Conservation (phyloP, 139 green algal species). For the Tetraselmis chui region DNA sequence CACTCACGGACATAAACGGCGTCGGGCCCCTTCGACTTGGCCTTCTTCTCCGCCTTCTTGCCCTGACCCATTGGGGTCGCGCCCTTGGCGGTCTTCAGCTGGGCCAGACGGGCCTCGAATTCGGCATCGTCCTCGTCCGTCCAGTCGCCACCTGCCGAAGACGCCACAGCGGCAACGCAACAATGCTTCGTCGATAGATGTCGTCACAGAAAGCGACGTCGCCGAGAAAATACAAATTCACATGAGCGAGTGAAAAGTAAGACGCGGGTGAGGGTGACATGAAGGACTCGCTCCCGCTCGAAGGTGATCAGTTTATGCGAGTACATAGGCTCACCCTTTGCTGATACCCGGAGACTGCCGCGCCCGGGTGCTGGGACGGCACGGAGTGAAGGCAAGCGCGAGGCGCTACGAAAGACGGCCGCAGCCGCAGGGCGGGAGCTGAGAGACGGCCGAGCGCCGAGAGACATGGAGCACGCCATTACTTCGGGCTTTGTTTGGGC, state of each 20-base stretch:
- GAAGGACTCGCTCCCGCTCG: no score
- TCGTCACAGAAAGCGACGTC: no score
- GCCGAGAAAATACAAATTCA: no score
- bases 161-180: not conserved
- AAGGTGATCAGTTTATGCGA: not conserved
- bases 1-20: not conserved
- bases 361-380: no score
- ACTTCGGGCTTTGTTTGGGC: no score
- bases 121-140: slow-evolving; percentile 37
- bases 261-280: no score
- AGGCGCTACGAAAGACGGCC: not conserved
- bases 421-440: not conserved
- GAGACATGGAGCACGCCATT: not conserved
- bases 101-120: slow-evolving; percentile 65
- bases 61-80: slow-evolving; percentile 44
- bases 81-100: slow-evolving; percentile 58
- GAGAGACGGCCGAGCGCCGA: not conserved
- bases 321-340: not conserved
- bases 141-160: not conserved
- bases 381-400: not conserved
- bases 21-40: slow-evolving; percentile 3
- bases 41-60: slow-evolving; percentile 35
- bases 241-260: no score
- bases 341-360: not conserved
- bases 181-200: not conserved